Evolutionary conservation across 331 rosid species (phyloP), one percentile per base, ranked within the genome.

Genomic region (Pyrus hybrid): DNA sequence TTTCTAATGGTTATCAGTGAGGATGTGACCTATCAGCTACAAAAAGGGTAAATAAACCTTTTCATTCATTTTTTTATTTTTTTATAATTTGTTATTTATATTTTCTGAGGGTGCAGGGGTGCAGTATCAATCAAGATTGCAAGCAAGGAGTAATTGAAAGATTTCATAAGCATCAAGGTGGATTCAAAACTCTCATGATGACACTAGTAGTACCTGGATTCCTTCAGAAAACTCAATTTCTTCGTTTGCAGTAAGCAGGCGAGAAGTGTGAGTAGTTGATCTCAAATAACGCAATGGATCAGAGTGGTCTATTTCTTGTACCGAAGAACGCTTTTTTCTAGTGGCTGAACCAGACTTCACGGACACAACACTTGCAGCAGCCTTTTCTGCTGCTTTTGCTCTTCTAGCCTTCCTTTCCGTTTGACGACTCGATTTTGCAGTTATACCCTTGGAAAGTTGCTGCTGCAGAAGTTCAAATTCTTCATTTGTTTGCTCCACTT

Each of bases 251-350:
- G 95, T 87, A 68, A 94, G 99, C 79, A 94, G 99, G 81, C 72
- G 84, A 67, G 91, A 71, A 75, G 80, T 28, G 73, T 83, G 88
- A 13, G 97, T 85, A 65, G 96, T 87, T 71, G 91, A 70, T 89
- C 97, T 87, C 78, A 94, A 71, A 83, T 87, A 90, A 76, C 95
- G 93, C 77, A 94, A 82, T 8, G 97, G 99, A 62, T 94, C 99
- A 8, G 95, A 79, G 85, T 87, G 87, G 85, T 90, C 96, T 23
- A 92, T 86, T 35, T 91, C 95, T 87, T 92, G 95, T 68, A 72
- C 3, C 63, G 93, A 75, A 75, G 73, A 77, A 70, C 92, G 97
- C 86, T 83, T 94, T 86, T 78, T 94, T 66, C 91, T 81, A 86
- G 85, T 77, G 53, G 86, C 75, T 73, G 91, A 76, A 81, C 96